Conservation (phyloP, 768 basidiomycete genomes). For the Suillus weaverae region DNA sequence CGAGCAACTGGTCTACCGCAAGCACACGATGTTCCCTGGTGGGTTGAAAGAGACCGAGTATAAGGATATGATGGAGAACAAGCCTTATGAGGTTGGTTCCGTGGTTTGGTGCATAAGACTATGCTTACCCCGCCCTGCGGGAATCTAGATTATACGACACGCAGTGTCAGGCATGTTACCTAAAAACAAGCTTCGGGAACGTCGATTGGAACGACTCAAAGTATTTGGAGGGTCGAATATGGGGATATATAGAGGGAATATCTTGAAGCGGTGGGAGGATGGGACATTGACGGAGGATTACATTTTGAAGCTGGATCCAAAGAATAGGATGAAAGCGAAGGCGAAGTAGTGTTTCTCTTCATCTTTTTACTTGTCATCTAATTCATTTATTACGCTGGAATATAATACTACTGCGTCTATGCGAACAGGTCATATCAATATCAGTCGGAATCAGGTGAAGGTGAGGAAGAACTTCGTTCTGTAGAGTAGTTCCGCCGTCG, state of each 20-base stretch:
- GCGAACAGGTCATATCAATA: background rate
- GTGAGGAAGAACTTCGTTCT: conserved; percentile 4
- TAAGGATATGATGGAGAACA: conserved; percentile 75
- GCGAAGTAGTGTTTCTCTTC: conserved; percentile 16
- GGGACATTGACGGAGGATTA: conserved; percentile 57
- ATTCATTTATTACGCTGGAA: background rate
- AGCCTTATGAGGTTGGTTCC: conserved; percentile 77
- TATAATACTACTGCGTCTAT: background rate
- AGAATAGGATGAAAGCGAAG: conserved; percentile 19
- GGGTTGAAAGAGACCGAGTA: conserved; percentile 92
- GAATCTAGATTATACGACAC: conserved; percentile 81
- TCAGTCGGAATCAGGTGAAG: background rate
- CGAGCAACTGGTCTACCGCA: conserved; percentile 82
- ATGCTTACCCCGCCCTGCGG: background rate
- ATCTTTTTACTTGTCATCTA: conserved; percentile 12
- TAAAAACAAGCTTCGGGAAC: conserved; percentile 93
- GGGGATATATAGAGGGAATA: conserved; percentile 74
- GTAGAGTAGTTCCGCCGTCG: background rate
- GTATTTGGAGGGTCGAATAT: conserved; percentile 82
- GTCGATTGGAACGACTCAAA: conserved; percentile 82
- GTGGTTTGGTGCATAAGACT: background rate
- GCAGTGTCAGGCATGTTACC: conserved; percentile 99
- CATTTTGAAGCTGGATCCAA: conserved; percentile 26
- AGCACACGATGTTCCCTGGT: conserved; percentile 91
- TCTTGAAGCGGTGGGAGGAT: conserved; percentile 83